Conservation (phyloP, 23 red algal species). For the Gracilaria vermiculophylla region DNA sequence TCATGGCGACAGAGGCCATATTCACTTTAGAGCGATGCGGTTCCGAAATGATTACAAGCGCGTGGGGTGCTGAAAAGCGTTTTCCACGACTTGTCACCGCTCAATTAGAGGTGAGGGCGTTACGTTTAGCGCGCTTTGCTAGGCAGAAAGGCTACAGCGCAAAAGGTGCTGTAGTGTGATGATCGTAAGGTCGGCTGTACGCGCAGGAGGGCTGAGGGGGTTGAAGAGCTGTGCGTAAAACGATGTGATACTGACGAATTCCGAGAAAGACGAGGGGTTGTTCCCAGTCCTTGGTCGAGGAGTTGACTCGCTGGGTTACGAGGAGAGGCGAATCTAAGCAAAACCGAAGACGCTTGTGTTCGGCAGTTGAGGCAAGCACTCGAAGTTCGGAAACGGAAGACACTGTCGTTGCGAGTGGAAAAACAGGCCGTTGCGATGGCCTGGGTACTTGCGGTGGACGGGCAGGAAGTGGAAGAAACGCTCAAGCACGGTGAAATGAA, state of each 20-base stretch:
- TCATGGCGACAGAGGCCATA: conserved; percentile 41
- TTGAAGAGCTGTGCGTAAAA: neutral
- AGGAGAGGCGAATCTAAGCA: neutral
- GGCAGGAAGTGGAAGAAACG: neutral
- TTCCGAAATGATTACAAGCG: neutral
- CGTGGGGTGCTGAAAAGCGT: neutral
- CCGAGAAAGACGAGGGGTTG: neutral
- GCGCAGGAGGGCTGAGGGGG: neutral
- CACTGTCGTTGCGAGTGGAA: neutral
- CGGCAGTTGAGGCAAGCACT: neutral
- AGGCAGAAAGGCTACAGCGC: neutral
- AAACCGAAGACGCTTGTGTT: neutral
- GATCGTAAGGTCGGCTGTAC: neutral
- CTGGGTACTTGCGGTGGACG: neutral
- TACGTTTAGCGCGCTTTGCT: neutral
- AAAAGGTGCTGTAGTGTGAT: neutral
- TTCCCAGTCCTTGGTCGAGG: neutral
- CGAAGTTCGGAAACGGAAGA: neutral
- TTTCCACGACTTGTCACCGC: conserved; percentile 14
- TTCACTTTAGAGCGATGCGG: neutral
- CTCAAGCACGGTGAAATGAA: neutral
- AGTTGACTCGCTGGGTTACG: neutral
- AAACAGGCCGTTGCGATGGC: neutral
- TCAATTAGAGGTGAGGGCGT: neutral
- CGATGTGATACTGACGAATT: neutral